Evolutionary conservation across 1,284 basidiomycete species (phyloP), one percentile per base, ranked within the genome.

Genomic region (Rhodofomes roseus): DNA sequence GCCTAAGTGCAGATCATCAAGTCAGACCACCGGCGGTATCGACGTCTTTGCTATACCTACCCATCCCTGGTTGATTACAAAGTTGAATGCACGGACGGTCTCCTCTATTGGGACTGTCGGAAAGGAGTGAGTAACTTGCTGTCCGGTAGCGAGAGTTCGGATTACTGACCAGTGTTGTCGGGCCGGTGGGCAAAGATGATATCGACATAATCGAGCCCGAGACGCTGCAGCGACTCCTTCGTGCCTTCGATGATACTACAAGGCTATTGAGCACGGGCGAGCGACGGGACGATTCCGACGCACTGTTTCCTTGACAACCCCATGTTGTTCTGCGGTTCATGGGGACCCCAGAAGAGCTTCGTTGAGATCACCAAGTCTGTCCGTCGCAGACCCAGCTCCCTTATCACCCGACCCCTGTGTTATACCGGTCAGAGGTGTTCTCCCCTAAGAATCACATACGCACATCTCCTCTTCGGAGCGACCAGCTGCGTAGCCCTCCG

Each of bases 191-290:
- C 85, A 60, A 89, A 88, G 50, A 89, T 78, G 25, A 92, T 79
- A 68, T 92, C 89, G 48, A 92, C 90, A 68, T 95, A 94, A 64
- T 89, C 85, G 62, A 92, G 74, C 55, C 85, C 82, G 2, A 93
- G 80, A 27, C 92, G 84, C 65, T 84, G 78, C 25, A 95, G 78
- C n/a, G 81, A 83, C 53, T 84, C 84, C 63, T 85, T 79, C 11
- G 87, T 80, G 8, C 91, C 92, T 73, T 95, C 92, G 65, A 95
- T 83, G 62, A 92, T 84, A 72, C 85, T 90, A 29, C 40, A 25
- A 57, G n/a, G 25, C 20, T 27, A 22, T 27, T n/a, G n/a, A n/a
- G n/a, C n/a, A n/a, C n/a, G n/a, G n/a, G n/a, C n/a, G n/a, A n/a
- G n/a, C n/a, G n/a, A n/a, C n/a, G n/a, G n/a, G n/a, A n/a, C n/a